Percentiles rank a stretch among this genome's conserved stretches.
Evolutionary conservation across 805 yeast species (phyloP).

Genomic region (Starmerella cellae): DNA sequence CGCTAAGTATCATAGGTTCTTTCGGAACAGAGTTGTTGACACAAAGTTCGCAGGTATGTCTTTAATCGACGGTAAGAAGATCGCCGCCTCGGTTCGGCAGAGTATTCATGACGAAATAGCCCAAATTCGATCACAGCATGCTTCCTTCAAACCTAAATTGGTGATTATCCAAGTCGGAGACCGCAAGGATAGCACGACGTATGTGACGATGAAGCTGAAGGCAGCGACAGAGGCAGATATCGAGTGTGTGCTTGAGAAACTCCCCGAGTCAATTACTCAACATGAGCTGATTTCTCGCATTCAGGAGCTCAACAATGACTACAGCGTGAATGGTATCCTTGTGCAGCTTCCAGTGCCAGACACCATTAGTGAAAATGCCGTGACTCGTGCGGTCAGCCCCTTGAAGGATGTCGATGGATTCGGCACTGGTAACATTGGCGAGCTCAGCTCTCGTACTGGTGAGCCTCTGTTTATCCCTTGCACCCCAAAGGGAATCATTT

Average conservation of each 20-base stretch:
- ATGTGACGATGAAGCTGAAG: slow-evolving; percentile 81
- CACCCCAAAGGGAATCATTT: slow-evolving; percentile 89
- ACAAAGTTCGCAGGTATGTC: no score
- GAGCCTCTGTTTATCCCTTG: slow-evolving; percentile 76
- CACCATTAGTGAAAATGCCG: slow-evolving; percentile 59
- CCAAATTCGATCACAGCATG: slow-evolving; percentile 30
- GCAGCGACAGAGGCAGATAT: slow-evolving; percentile 80
- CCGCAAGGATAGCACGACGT: slow-evolving; percentile 81
- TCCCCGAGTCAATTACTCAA: slow-evolving; percentile 51
- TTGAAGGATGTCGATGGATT: slow-evolving; percentile 94
- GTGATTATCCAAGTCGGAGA: slow-evolving; percentile 82
- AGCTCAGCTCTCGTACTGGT: slow-evolving; percentile 76
- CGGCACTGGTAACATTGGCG: slow-evolving; percentile 79
- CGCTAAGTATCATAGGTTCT: no score
- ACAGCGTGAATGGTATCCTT: slow-evolving; percentile 68
- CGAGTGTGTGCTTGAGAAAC: slow-evolving; percentile 48
- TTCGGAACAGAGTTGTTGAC: no score
- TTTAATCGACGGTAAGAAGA: slow-evolving; percentile 51
- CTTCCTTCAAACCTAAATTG: slow-evolving; percentile 55
- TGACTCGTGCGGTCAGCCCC: slow-evolving; percentile 70
- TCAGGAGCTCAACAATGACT: slow-evolving; percentile 55
- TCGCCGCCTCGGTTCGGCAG: slow-evolving; percentile 40
- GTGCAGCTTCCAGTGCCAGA: slow-evolving; percentile 84
- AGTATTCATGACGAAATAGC: slow-evolving; percentile 39
- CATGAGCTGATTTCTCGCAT: slow-evolving; percentile 44